Conservation (phyloP, 2,329 filamentous ascomycete species). For the Ophiocordyceps camponoti-saundersi region DNA sequence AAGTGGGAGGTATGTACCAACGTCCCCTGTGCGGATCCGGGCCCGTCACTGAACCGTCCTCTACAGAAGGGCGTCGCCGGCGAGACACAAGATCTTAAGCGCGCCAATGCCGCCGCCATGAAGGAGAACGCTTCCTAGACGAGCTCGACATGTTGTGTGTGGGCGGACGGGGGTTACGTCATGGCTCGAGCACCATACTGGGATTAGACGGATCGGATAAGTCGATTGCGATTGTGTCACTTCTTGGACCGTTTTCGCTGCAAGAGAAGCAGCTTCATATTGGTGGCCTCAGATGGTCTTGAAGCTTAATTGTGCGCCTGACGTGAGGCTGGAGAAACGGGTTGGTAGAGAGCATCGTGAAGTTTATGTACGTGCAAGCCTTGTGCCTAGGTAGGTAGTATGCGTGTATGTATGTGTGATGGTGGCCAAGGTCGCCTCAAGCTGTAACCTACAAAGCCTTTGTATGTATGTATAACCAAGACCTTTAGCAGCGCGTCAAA, state of each 20-base stretch:
- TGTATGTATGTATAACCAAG: too few species aligned
- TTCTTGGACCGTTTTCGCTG: background rate
- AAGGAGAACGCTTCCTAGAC: constrained; percentile 17
- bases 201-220: background rate
- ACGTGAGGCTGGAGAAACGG: background rate
- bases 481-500: too few species aligned
- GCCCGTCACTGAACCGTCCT: constrained; percentile 7
- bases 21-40: background rate
- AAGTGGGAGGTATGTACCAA: constrained; percentile 68
- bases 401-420: too few species aligned
- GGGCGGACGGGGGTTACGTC: background rate
- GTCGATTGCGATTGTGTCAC: background rate
- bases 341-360: background rate
- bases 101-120: constrained; percentile 29
- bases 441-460: too few species aligned
- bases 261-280: background rate
- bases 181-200: background rate
- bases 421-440: too few species aligned
- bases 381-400: too few species aligned
- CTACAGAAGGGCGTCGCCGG: constrained; percentile 89
- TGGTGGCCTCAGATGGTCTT: background rate
- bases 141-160: background rate
- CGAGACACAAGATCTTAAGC: constrained; percentile 56
- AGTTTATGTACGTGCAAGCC: background rate
- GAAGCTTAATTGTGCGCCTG: too few species aligned